Percentiles rank a stretch among this genome's conserved stretches.
phyloP scores from a whole-genome alignment of 768 basidiomycete genomes.

The Tephrocybe sp. region DNA sequence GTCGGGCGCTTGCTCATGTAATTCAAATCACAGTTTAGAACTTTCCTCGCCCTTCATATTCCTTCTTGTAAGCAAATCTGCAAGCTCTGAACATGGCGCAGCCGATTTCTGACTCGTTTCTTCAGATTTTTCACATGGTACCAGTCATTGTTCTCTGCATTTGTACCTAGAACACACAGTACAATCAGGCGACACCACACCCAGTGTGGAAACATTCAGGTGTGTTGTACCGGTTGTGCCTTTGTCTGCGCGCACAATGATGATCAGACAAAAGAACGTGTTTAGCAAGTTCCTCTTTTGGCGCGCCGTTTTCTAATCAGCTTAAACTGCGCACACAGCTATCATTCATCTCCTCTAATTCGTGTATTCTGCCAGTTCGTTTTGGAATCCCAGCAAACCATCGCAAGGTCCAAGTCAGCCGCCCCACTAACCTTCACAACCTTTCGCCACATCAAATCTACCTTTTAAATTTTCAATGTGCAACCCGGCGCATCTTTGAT shows the following conservation, averaged over 20 bases:
- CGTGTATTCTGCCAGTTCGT: constrained; percentile 4
- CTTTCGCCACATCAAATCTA: constrained; percentile 6
- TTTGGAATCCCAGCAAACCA: constrained; percentile 9
- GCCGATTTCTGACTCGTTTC: constrained; percentile 16
- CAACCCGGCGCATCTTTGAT: constrained; percentile 21
- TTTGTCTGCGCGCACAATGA: neutral
- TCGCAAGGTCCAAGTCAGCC: constrained; percentile 17
- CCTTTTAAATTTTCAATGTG: constrained; percentile 18
- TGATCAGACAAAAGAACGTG: constrained; percentile 7
- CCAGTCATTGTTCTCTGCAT: constrained; percentile 14
- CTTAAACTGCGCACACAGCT: neutral
- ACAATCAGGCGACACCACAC: constrained; percentile 8
- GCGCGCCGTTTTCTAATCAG: neutral
- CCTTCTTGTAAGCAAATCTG: constrained; percentile 10
- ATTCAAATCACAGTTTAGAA: neutral
- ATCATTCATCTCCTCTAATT: constrained; percentile 4
- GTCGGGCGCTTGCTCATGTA: neutral
- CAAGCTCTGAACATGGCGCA: neutral
- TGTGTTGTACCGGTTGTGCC: constrained; percentile 1
- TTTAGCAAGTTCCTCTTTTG: neutral
- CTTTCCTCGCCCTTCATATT: constrained; percentile 6
- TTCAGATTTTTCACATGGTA: constrained; percentile 10
- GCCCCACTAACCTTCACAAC: constrained; percentile 4
- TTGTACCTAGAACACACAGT: constrained; percentile 4
- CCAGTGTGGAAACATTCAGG: constrained; percentile 11